Conservation (phyloP, 1,284 basidiomycete species). For the Puccinia novopanici region DNA sequence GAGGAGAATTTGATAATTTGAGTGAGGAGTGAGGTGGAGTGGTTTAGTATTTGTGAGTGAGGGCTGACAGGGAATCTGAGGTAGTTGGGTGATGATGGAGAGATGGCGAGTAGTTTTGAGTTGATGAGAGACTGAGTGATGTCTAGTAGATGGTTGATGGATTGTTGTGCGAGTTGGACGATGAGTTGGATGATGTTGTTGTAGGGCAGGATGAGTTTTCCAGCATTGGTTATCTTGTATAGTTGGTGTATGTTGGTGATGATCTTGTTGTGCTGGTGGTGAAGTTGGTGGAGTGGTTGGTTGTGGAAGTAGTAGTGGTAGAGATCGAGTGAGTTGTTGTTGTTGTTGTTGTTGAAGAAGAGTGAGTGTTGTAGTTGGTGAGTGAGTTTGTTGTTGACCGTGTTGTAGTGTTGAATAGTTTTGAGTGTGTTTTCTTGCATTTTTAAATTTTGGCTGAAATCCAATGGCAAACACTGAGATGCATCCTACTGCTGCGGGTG, state of each 20-base stretch:
- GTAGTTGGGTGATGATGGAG: not conserved
- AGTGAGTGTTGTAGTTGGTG: not conserved
- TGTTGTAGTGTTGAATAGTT: not conserved
- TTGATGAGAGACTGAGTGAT: no score
- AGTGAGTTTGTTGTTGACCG: not conserved
- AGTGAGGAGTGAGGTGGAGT: slow-evolving; percentile 24
- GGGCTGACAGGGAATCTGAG: not conserved
- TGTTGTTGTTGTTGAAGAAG: not conserved
- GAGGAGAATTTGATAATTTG: slow-evolving; percentile 49
- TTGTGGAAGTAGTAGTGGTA: slow-evolving; percentile 9
- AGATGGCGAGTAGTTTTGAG: not conserved
- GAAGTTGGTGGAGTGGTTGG: not conserved
- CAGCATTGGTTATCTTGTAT: slow-evolving; percentile 4
- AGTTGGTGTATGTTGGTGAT: not conserved
- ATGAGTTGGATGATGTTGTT: slow-evolving; percentile 9
- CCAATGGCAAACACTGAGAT: no score
- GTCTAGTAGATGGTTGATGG: not conserved
- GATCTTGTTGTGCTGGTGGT: not conserved
- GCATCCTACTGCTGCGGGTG: no score
- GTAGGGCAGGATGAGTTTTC: slow-evolving; percentile 36
- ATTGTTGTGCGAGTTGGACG: slow-evolving; percentile 1
- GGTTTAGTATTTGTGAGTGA: slow-evolving; percentile 9
- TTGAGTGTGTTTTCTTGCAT: not conserved
- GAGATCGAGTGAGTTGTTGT: not conserved
- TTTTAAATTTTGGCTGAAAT: not conserved